Evolutionary conservation across 2,329 filamentous ascomycete species (phyloP).

Genomic region (Diaporthe aspalathi): DNA sequence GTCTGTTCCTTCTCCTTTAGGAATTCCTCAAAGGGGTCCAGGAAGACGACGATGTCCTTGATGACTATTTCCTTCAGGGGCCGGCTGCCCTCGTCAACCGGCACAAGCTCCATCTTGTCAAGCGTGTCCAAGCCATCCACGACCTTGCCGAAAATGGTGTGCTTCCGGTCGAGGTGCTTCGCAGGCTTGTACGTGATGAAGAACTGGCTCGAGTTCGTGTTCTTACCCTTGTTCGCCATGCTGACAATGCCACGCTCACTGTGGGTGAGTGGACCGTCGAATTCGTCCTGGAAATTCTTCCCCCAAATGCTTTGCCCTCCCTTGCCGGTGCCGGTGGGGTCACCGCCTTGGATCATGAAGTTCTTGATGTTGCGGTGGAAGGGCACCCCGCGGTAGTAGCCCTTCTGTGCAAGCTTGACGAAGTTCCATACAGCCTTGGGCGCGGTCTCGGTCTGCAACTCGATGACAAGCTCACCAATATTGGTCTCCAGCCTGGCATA

Average conservation of each 20-base stretch:
- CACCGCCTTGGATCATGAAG: conserved; percentile 98
- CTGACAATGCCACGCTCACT: conserved; percentile 82
- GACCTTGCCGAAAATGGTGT: conserved; percentile 94
- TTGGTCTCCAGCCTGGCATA: conserved; percentile 92
- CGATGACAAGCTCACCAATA: conserved; percentile 85
- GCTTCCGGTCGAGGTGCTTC: conserved; percentile 91
- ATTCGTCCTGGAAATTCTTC: conserved; percentile 93
- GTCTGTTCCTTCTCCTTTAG: conserved; percentile 76
- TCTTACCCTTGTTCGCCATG: conserved; percentile 99
- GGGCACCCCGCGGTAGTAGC: conserved; percentile 84
- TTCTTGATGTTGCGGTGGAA: conserved; percentile 96
- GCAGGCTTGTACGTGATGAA: conserved; percentile 91
- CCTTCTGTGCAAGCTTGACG: conserved; percentile 84
- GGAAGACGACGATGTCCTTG: conserved; percentile 83
- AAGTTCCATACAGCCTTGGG: conserved; percentile 99
- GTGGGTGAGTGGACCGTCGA: conserved; percentile 90
- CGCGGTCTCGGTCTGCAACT: conserved; percentile 90
- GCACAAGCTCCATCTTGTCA: conserved; percentile 79
- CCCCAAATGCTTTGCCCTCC: conserved; percentile 95
- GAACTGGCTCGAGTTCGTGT: conserved; percentile 95
- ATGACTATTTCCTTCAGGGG: conserved; percentile 85
- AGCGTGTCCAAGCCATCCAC: conserved; percentile 81
- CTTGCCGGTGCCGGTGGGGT: conserved; percentile 90
- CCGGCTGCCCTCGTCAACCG: conserved; percentile 79
- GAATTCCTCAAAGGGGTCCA: conserved; percentile 97